Evolutionary conservation across 306 rosid genomes (phyloP).

Genomic region (Prinsepia uniflora): DNA sequence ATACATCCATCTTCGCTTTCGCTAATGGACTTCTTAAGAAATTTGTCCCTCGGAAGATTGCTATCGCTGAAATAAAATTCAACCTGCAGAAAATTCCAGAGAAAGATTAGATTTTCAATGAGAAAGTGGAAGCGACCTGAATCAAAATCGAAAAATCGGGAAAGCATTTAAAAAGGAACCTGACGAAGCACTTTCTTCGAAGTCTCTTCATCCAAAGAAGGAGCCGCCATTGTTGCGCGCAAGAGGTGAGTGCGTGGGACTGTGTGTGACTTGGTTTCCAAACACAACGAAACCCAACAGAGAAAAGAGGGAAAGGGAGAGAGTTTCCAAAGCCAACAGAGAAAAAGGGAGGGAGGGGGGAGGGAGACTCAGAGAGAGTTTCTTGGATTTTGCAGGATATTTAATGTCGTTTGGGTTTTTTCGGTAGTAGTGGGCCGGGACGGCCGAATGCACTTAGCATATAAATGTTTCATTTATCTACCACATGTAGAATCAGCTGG

Average conservation of each 20-base stretch:
- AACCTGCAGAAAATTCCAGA: constrained; percentile 34
- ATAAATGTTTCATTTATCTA: neutral
- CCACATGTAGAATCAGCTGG: neutral
- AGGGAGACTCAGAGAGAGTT: neutral
- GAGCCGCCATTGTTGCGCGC: constrained; percentile 45
- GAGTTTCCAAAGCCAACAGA: neutral
- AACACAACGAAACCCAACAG: neutral
- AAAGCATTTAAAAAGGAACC: constrained; percentile 23
- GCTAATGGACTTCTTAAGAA: constrained; percentile 49
- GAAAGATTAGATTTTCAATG: neutral
- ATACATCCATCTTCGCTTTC: constrained; percentile 83
- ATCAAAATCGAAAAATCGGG: neutral
- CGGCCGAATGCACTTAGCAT: too few species aligned
- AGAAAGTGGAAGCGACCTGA: neutral
- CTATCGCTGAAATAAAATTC: constrained; percentile 94
- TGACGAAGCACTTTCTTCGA: constrained; percentile 77
- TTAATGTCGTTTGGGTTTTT: neutral
- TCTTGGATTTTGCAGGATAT: constrained; percentile 42
- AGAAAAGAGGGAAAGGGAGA: neutral
- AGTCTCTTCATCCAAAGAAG: constrained; percentile 63
- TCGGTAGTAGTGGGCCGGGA: constrained; percentile 7
- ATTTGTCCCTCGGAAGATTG: constrained; percentile 73
- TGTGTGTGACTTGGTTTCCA: neutral
- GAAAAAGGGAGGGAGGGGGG: neutral
- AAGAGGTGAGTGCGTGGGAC: neutral